Evolutionary conservation across 2,329 filamentous ascomycete species (phyloP), one percentile per base, ranked within the genome.

Genomic region (Cercospora nicotianae): DNA sequence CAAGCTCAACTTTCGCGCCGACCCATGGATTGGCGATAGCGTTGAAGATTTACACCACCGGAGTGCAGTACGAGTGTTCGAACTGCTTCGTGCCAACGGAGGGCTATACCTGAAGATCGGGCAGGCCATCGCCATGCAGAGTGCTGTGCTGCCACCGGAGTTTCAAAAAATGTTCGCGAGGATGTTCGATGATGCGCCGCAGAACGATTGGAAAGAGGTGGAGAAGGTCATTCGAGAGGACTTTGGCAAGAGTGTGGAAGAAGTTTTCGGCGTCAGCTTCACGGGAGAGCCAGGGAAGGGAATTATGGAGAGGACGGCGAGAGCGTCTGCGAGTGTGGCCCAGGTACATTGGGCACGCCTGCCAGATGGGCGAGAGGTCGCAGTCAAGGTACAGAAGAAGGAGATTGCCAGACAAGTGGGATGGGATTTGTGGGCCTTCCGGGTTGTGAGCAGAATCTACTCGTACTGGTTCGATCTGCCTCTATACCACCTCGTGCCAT

Each of bases 61-160:
- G 69, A 96, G 91, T 77, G 95, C 95, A 0, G 88, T 93, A 81
- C 86, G 92, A 28, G 82, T 98, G 42, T 96, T 92, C 69, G 85
- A 94, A 31, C 82, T 99, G 70, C 84, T 98, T 72, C 87, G 92
- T 28, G 83, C 87, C 65, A 99, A 99, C 84, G 94, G 95, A 68
- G 95, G 95, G 0, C 81, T 99, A 18, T 99, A 98, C 77, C 85
- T 98, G 77, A 99, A 99, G 85, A 97, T 99, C 67, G 95, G 95
- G 0, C 95, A 99, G 83, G 95, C 95, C 4, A 94, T 99, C 73
- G 95, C 94, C 13, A 98, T 98, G 95, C 95, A 99, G 84, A 94
- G 91, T 73, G 94, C 94, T 0, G 89, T 98, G 28, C 82, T 99
- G 69, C 95, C 95, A 28, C 92, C 94, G 0, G 93, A 97, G 80